Conservation (phyloP, 225 moss, liverwort and hornwort species). For the Sphagnum tenellum region DNA sequence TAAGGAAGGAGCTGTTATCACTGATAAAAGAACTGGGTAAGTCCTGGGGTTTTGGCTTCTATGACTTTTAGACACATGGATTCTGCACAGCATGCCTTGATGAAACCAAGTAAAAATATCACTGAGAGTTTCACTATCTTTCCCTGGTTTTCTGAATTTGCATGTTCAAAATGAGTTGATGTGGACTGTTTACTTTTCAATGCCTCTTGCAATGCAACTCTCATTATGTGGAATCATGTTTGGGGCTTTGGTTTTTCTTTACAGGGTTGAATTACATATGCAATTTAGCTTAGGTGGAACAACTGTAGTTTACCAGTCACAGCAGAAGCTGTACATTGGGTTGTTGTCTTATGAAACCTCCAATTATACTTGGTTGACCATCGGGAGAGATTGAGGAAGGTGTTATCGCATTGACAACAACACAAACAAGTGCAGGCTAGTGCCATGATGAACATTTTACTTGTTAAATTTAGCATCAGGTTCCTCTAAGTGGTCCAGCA, state of each 20-base stretch:
- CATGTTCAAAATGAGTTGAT: too few species aligned
- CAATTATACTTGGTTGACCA: slow-evolving; percentile 76
- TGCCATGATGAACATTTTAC: too few species aligned
- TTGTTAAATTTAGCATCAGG: too few species aligned
- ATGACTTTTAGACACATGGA: slow-evolving; percentile 99
- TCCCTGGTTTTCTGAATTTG: too few species aligned
- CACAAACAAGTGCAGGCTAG: slow-evolving; percentile 87
- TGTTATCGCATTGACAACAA: slow-evolving; percentile 90
- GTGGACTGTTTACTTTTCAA: too few species aligned
- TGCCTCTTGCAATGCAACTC: too few species aligned
- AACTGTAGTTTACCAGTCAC: slow-evolving; percentile 69
- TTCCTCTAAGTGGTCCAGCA: too few species aligned
- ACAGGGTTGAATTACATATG: slow-evolving; percentile 98
- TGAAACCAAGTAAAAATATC: slow-evolving; percentile 94
- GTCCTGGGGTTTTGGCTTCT: slow-evolving; percentile 88
- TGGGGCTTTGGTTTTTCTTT: neutral
- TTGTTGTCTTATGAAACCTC: slow-evolving; percentile 88
- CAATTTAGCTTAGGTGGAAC: slow-evolving; percentile 74
- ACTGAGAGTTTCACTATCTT: slow-evolving; percentile 41
- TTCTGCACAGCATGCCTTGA: slow-evolving; percentile 92
- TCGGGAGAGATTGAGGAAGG: slow-evolving; percentile 99
- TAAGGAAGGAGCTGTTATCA: slow-evolving; percentile 96
- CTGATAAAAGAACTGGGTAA: slow-evolving; percentile 92
- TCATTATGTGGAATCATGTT: too few species aligned
- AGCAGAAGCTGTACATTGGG: slow-evolving; percentile 90